phyloP scores from a whole-genome alignment of 345 rosid species.

The Citrus reticulata region DNA sequence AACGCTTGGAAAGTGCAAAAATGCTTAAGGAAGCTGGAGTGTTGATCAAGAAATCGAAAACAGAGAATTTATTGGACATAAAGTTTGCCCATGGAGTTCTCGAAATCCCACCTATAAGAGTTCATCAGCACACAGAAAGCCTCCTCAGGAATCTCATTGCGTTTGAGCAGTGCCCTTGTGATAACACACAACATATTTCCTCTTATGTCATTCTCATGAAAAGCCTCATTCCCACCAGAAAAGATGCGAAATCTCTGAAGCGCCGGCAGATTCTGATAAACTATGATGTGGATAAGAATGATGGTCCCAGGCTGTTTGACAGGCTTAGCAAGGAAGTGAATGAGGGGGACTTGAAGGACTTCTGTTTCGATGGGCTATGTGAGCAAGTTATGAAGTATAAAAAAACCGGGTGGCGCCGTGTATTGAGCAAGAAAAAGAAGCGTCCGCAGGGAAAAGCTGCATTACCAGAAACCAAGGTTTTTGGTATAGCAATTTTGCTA shows the following conservation, averaged over 20 bases:
- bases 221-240: slow-evolving; percentile 18
- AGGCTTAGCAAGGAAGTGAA: slow-evolving; percentile 22
- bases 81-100: slow-evolving; percentile 37
- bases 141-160: slow-evolving; percentile 51
- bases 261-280: slow-evolving; percentile 19
- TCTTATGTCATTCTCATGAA: slow-evolving; percentile 42
- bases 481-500: slow-evolving; percentile 16
- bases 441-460: background rate
- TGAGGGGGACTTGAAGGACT: slow-evolving; percentile 7
- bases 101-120: slow-evolving; percentile 32
- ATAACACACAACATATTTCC: slow-evolving; percentile 26
- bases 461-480: background rate
- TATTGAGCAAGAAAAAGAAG: slow-evolving; percentile 1
- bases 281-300: background rate
- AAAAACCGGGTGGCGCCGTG: slow-evolving; percentile 9
- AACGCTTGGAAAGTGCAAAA: slow-evolving; percentile 7
- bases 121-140: slow-evolving; percentile 33
- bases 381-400: slow-evolving; percentile 33
- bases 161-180: slow-evolving; percentile 28
- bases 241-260: slow-evolving; percentile 35
- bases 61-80: slow-evolving; percentile 33
- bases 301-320: slow-evolving; percentile 21
- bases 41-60: slow-evolving; percentile 24
- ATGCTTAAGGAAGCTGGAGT: slow-evolving; percentile 32
- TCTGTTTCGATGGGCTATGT: slow-evolving; percentile 38